Evolutionary conservation across 1,284 basidiomycete genomes (phyloP).

Genomic region (Phellinidium pouzarii): DNA sequence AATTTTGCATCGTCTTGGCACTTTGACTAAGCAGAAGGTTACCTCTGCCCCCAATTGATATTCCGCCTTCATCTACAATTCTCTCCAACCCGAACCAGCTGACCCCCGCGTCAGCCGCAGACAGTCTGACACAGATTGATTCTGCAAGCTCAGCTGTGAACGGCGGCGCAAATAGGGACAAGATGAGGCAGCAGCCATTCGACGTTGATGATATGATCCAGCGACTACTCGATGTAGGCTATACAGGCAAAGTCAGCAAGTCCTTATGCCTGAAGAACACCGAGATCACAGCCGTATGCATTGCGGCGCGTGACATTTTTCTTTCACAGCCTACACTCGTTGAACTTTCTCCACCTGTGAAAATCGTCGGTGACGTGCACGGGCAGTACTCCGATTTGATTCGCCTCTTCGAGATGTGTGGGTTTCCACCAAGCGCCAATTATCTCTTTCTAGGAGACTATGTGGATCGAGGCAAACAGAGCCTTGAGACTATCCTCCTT

Average conservation of each 20-base stretch:
- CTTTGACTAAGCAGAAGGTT: constrained; percentile 30
- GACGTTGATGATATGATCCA: constrained; percentile 99
- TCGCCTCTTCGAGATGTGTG: constrained; percentile 98
- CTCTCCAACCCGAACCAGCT: constrained; percentile 47
- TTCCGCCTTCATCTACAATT: constrained; percentile 66
- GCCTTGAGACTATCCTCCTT: constrained; percentile 94
- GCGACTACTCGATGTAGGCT: constrained; percentile 92
- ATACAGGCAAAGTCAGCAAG: constrained; percentile 97
- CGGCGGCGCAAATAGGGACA: constrained; percentile 48
- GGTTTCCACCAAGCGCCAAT: constrained; percentile 95
- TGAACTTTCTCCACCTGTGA: constrained; percentile 96
- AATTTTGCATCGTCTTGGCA: constrained; percentile 23
- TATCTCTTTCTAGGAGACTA: constrained; percentile 99
- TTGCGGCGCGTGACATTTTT: constrained; percentile 96
- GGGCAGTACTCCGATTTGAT: constrained; percentile 99
- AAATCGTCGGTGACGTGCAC: constrained; percentile 99
- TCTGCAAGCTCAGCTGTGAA: constrained; percentile 25
- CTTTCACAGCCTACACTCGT: constrained; percentile 96
- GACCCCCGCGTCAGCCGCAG: constrained; percentile 38
- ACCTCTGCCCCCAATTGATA: constrained; percentile 56
- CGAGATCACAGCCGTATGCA: constrained; percentile 93
- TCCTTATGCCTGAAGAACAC: constrained; percentile 94
- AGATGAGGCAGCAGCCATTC: constrained; percentile 48
- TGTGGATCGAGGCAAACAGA: constrained; percentile 98
- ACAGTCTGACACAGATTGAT: constrained; percentile 34